Conservation (phyloP, 805 yeast genomes). For the Naumovozyma castellii region DNA sequence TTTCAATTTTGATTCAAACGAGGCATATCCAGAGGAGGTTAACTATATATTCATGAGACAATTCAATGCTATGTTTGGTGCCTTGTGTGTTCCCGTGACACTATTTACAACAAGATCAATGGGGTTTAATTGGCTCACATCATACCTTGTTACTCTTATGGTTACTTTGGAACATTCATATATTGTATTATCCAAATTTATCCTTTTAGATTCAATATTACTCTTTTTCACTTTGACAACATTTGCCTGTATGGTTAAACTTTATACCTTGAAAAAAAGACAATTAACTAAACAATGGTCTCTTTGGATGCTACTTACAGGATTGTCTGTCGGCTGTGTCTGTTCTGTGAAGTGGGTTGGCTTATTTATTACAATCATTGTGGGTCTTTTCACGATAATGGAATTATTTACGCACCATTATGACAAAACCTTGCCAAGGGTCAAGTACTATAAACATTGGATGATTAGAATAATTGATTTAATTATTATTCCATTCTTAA, state of each 20-base stretch:
- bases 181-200: conserved; percentile 79
- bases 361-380: conserved; percentile 49
- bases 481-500: conserved; percentile 59
- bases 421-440: conserved; percentile 21
- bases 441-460: conserved; percentile 57
- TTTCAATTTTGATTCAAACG: conserved; percentile 83
- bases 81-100: conserved; percentile 78
- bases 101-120: conserved; percentile 71
- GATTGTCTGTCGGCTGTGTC: conserved; percentile 69
- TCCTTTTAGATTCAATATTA: conserved; percentile 84
- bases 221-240: conserved; percentile 84
- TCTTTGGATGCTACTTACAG: conserved; percentile 51
- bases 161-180: conserved; percentile 75
- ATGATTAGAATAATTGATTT: conserved; percentile 50
- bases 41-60: conserved; percentile 81
- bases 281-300: conserved; percentile 67
- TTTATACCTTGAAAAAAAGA: conserved; percentile 48
- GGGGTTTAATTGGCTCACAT: conserved; percentile 60
- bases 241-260: conserved; percentile 58
- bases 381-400: conserved; percentile 49
- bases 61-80: conserved; percentile 77
- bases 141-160: conserved; percentile 75
- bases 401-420: conserved; percentile 42
- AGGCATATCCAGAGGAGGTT: conserved; percentile 61
- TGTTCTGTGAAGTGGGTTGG: conserved; percentile 87